Evolutionary conservation across 352 stramenopile genomes (phyloP), one percentile per base, ranked within the genome.

Genomic region (Globisporangium recalcitrans): DNA sequence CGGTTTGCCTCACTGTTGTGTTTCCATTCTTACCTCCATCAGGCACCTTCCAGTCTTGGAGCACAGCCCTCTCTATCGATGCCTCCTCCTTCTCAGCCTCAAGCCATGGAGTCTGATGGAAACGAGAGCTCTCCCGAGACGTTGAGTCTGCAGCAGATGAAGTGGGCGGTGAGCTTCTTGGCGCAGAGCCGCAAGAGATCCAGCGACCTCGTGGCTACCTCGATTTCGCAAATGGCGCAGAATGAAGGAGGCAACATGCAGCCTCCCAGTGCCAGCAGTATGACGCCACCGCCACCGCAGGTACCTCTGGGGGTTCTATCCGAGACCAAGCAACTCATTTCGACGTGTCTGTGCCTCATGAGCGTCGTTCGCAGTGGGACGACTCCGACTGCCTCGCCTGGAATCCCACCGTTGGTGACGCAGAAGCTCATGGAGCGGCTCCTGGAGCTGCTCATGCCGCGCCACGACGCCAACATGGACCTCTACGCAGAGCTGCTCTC

Each of bases 141-240:
- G 24, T 67, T 90, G 13, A 72, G 63, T 14, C 46, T 84, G 51
- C 66, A 85, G 24, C 69, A 87, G 38, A 86, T 87, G 72, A 78
- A 77, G 24, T 91, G 82, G 82, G 82, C 82, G 1, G 72, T 87
- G 48, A 67, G 76, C 29, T 88, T 89, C 58, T 64, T 91, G 4
- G 61, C 70, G 31, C 57, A 65, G 11, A 88, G 75, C 56, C 71
- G 75, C 32, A 69, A 76, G 32, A 22, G 36, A 16, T 64, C 60
- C 3, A 58, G 52, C 19, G 52, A 51, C 40, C 31, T 67, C 22
- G 62, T 58, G 29, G 42, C 51, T 27, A 26, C 51, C n/a, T 64
- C 57, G 5, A 65, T 68, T 27, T 27, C 40, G 10, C 63, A 58
- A 16, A 65, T 69, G 47, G 24, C 36, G 4, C 24, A 54, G 11